Percentiles rank a stretch among this genome's conserved stretches.
These are phyloP conservation scores for Ceratobasidium sp. DNA, from an alignment of 1,284 basidiomycete species.

Conservation along the genomic window DNA sequence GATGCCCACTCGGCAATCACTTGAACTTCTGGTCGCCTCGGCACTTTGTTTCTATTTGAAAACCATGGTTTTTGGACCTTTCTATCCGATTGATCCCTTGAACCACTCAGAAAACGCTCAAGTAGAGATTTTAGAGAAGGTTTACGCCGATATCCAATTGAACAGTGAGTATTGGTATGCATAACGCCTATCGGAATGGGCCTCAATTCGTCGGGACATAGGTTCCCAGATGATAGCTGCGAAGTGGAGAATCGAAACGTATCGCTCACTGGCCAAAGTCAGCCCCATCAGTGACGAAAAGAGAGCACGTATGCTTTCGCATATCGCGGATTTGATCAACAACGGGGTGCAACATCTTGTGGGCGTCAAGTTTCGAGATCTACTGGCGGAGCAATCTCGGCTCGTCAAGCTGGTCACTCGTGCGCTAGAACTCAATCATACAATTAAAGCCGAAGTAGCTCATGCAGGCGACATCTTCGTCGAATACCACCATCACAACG, in stretches of 20 bases:
- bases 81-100: neutral
- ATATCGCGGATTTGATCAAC: neutral
- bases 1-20: neutral
- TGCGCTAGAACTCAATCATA: neutral
- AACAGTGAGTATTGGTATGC: too few relatives aligned
- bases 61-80: neutral
- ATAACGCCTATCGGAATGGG: too few relatives aligned
- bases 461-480: neutral
- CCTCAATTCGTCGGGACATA: too few relatives aligned
- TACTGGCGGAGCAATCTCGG: neutral
- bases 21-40: neutral
- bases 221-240: neutral
- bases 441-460: neutral
- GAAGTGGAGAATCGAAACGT: constrained; percentile 1
- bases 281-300: neutral
- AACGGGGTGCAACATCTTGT: neutral
- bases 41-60: neutral
- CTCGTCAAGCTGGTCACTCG: neutral
- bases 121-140: too few relatives aligned
- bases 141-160: too few relatives aligned
- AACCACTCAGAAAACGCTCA: too few relatives aligned
- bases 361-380: neutral
- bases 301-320: neutral
- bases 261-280: neutral
- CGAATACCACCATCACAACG: neutral